Base-by-base conservation (phyloP, 495 filamentous ascomycete genomes). In the Talaromyces trachyspermus region DNA sequence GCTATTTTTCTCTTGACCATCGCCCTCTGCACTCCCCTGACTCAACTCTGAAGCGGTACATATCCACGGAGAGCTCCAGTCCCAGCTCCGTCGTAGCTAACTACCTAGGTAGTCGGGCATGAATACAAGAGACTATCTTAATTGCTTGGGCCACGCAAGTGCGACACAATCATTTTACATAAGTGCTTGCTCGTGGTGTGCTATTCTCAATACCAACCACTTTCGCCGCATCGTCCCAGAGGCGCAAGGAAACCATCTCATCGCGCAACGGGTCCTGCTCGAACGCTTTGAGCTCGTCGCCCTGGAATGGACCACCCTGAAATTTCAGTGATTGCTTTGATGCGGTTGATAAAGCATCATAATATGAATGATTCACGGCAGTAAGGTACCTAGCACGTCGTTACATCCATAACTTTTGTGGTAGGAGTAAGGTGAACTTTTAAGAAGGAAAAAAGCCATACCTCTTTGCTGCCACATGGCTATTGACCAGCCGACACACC, bases 401-500 rank as follows among this genome's bases (percentile, higher is more conserved):
- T n/a, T n/a, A n/a, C n/a, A n/a, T n/a, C n/a, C n/a, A n/a, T n/a
- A n/a, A n/a, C n/a, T n/a, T n/a, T n/a, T n/a, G n/a, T n/a, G n/a
- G n/a, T n/a, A n/a, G n/a, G n/a, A n/a, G n/a, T n/a, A n/a, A n/a
- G n/a, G n/a, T n/a, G n/a, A n/a, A n/a, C n/a, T n/a, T n/a, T n/a
- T 37, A 15, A 24, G 11, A 6, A 35, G 18, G 4, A n/a, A 17
- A 30, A 5, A 35, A n/a, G 3, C 50, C 39, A 35, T 68, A 72
- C 56, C 70, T 51, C 50, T 71, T 75, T 0, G 71, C 69, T 4
- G 62, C 61, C 35, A 73, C 70, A 58, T 73, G 70, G 23, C 64
- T 63, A 4, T 59, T 64, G 0, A 73, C 70, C 5, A 75, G 43
- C 9, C 51, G 58, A 22, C 57, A 60, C 0, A 73, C 65, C 29